Conservation (phyloP, 306 rosid genomes). For the Vachellia pachyceras region DNA sequence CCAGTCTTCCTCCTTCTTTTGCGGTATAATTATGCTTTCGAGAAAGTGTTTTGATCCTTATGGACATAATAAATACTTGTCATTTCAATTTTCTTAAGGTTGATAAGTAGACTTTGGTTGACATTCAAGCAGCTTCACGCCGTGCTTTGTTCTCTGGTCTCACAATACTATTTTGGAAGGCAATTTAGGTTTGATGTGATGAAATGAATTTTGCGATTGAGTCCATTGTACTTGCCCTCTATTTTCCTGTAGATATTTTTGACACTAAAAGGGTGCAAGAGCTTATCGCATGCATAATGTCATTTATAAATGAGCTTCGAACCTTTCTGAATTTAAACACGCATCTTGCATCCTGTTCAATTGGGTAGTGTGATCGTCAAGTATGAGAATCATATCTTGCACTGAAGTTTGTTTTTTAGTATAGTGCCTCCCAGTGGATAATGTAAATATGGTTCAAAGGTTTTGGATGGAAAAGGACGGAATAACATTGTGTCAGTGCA, state of each 20-base stretch:
- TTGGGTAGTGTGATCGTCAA: not conserved
- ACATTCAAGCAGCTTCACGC: not conserved
- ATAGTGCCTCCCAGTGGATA: not conserved
- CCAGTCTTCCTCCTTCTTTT: not conserved
- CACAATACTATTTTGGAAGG: not conserved
- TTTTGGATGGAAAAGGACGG: not conserved
- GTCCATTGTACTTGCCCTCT: not conserved
- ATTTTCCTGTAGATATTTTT: constrained; percentile 1
- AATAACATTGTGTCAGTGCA: not conserved
- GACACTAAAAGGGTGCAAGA: not conserved
- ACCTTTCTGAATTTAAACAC: not conserved
- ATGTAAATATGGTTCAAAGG: not conserved
- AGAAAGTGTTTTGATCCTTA: not conserved
- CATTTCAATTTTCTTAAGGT: not conserved
- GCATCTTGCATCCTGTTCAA: not conserved
- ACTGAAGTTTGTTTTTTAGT: not conserved
- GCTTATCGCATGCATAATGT: not conserved
- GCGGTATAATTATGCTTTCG: not conserved
- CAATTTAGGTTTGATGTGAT: not conserved
- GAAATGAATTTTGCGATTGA: not conserved
- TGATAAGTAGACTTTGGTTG: not conserved
- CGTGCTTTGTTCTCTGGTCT: not conserved
- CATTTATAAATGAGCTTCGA: not conserved
- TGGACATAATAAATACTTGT: not conserved
- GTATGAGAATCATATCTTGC: not conserved